Conservation (phyloP, 108 stramenopile species). For the Schizochytrium sp. region DNA sequence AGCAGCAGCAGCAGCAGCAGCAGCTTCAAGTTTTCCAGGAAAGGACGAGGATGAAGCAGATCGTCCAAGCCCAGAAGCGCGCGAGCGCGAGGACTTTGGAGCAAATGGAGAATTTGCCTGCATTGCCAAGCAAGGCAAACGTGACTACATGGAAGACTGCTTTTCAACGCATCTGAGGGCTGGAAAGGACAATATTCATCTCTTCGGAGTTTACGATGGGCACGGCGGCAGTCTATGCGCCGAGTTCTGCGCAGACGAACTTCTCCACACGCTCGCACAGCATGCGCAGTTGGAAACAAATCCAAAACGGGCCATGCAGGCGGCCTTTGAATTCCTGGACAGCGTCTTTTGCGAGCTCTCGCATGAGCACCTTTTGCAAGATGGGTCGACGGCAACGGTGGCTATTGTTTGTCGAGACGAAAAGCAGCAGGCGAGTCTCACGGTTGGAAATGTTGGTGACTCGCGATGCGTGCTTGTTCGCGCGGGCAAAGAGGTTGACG, state of each 20-base stretch:
- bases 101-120: background rate
- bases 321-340: background rate
- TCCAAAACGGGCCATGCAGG: background rate
- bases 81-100: background rate
- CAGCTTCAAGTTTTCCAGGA: no score
- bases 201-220: background rate
- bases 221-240: background rate
- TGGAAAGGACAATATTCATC: background rate
- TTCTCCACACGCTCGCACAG: background rate
- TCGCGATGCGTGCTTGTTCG: background rate
- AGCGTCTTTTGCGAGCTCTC: background rate
- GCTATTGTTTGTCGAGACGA: background rate
- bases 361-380: background rate
- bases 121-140: background rate
- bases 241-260: background rate
- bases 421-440: background rate
- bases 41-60: no score
- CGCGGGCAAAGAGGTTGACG: background rate
- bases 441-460: background rate
- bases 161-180: background rate
- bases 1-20: no score
- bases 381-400: conserved; percentile 11
- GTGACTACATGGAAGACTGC: conserved; percentile 10
- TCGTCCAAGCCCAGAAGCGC: background rate
- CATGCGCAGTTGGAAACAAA: background rate